Base-by-base conservation (phyloP, 768 basidiomycete genomes). In the Tylopilus intermedius region DNA sequence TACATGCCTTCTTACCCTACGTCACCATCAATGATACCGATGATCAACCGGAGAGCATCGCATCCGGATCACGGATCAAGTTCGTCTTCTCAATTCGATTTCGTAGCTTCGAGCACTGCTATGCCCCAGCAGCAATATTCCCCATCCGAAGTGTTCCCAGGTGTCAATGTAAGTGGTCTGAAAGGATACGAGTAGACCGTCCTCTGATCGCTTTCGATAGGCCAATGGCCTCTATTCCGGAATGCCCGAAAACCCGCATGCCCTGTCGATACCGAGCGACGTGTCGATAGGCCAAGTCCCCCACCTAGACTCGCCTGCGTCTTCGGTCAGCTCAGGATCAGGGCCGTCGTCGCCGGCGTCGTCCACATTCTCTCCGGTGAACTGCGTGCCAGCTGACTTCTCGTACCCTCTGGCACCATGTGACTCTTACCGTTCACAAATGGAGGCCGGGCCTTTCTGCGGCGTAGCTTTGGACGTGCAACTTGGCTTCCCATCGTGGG, bases 1-100 rank as follows among this genome's bases (percentile, higher is more conserved):
- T 72, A 68, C 70, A 75, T 75, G 76, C 80, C 82, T 5, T 83
- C 84, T 13, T 84, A 79, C 64, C 83, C 83, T 8, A 76, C 80
- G 9, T 84, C 84, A 32, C 83, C 83, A 11, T 79, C 81, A 11
- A 61, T 67, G 59, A 45, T 72, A 14, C 71, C 76, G 33, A 79
- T 84, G 73, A 83, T 83, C 73, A 79, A 76, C 60, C 77, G 82
- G 49, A 80, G 84, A 49, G 69, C 81, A 33, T 75, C 81, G 32
- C 73, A 76, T 64, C 73, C 79, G 39, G 74, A 76, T 57, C 75
- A 78, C 61, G 70, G 73, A 42, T 73, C 73, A 60, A 74, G 71
- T 58, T 65, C 44, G 53, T 67, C 62, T 58, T 71, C 76, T 47
- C 72, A 71, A 33, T 85, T 81, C 69, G 82, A 84, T 65, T 85